Evolutionary conservation across 129 eudicot genomes (phyloP).

Genomic region (Tanacetum coccineum): DNA sequence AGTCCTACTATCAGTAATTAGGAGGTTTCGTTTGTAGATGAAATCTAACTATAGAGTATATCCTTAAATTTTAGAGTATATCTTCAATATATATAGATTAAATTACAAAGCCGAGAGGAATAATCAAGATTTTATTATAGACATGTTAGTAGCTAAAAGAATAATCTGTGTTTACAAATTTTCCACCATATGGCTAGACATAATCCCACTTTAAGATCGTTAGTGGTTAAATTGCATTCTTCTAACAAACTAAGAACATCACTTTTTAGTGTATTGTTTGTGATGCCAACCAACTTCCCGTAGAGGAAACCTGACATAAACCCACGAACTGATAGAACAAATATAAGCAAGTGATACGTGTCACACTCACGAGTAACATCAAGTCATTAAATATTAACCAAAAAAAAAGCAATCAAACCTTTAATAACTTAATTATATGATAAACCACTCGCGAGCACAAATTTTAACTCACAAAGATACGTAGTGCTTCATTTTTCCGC

Average conservation of each 20-base stretch:
- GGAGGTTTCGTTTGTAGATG: no score
- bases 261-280: constrained; percentile 47
- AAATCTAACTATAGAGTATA: no score
- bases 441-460: no score
- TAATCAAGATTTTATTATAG: neutral
- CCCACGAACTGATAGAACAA: constrained; percentile 3
- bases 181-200: constrained; percentile 51
- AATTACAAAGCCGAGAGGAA: neutral
- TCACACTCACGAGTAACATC: neutral
- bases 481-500: no score
- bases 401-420: no score
- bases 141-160: neutral
- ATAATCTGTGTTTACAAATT: constrained; percentile 48
- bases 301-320: constrained; percentile 45
- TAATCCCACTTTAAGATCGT: constrained; percentile 75
- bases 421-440: no score
- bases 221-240: constrained; percentile 39
- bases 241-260: constrained; percentile 65
- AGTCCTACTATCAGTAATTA: no score
- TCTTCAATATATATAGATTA: no score
- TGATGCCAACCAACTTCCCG: constrained; percentile 47
- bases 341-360: neutral
- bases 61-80: no score
- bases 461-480: no score
- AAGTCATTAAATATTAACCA: no score